Base-by-base conservation (phyloP, 1,284 basidiomycete genomes). In the Cronartium quercuum region DNA sequence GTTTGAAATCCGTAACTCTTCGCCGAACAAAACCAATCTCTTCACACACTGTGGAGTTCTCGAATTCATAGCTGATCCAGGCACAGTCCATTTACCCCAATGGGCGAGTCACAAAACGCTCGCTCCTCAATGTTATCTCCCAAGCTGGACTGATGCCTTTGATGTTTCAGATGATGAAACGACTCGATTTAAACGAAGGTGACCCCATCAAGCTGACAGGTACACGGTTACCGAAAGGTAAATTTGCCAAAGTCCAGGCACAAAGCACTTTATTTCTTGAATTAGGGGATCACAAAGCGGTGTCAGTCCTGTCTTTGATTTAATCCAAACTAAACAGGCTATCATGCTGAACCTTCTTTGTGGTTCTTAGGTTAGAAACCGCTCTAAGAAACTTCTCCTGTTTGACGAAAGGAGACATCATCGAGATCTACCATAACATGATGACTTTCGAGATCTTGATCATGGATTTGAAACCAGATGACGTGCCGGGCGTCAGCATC, bases 51-150 rank as follows among this genome's bases (percentile, higher is more conserved):
- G 91, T 0, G 96, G 96, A 85, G 96, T 99, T 18, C 87, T 99
- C 60, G 96, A 99, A 82, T 99, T 99, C 83, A 98, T 98, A 78
- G 95, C 96, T 0, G 91, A 97, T 75, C 94, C 98, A 82, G 96
- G 96, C 15, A 87, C 91, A 24, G 94, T 96, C 2, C 91, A 98
- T 84, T 85, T 99, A 13, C 96, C 96, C 0, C 91, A 93, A 77
- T 99, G 96, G 96, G 86, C 86, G 76, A 76, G 84, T 80, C 0
- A 3, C 18, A 47, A 34, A 40, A 13, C n/a, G 58, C 9, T 66
- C 66, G 12, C 40, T 37, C 9, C 40, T 35, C 55, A 21, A 1
- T 29, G 37, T 38, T 68, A 24, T 34, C 34, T 37, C 37, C 38
- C 61, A 63, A 29, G 58, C n/a, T 42, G 2, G 37, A 3, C 12